Evolutionary conservation across 805 yeast genomes (phyloP).

Genomic region (Maudiozyma bulderi): DNA sequence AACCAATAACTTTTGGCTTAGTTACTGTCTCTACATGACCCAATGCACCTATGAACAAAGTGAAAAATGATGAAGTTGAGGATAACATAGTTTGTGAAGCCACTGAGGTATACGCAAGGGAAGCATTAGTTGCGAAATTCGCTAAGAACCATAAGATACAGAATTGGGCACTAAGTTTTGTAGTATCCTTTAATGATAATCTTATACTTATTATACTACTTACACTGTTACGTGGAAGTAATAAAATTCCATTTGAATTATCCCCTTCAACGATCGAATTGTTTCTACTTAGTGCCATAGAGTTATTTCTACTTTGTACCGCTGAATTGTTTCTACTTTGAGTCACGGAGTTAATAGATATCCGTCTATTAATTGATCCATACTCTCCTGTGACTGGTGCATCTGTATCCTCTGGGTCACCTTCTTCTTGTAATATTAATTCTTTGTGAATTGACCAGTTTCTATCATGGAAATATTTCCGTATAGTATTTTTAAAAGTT

Average conservation of each 20-base stretch:
- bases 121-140: conserved; percentile 79
- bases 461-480: conserved; percentile 25
- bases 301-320: no score
- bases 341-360: conserved; percentile 5
- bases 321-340: no score
- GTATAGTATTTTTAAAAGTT: conserved; percentile 27
- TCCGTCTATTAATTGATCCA: background rate
- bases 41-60: conserved; percentile 69
- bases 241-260: background rate
- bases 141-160: conserved; percentile 86
- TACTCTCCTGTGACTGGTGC: background rate
- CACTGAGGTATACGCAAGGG: conserved; percentile 80
- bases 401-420: conserved; percentile 7
- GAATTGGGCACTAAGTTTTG: conserved; percentile 67
- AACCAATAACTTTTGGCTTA: conserved; percentile 54
- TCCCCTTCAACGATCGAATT: background rate
- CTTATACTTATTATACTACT: conserved; percentile 3
- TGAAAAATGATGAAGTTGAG: conserved; percentile 89
- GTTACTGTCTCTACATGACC: conserved; percentile 64
- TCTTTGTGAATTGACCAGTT: conserved; percentile 20
- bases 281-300: no score
- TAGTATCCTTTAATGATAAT: conserved; percentile 48
- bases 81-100: conserved; percentile 90
- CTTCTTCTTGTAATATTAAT: conserved; percentile 26
- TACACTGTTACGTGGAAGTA: background rate